A percentile compares a stretch with the other conserved stretches of the same genome.
phyloP scores from a whole-genome alignment of 768 basidiomycete species.

The Pleurotus eryngii region DNA sequence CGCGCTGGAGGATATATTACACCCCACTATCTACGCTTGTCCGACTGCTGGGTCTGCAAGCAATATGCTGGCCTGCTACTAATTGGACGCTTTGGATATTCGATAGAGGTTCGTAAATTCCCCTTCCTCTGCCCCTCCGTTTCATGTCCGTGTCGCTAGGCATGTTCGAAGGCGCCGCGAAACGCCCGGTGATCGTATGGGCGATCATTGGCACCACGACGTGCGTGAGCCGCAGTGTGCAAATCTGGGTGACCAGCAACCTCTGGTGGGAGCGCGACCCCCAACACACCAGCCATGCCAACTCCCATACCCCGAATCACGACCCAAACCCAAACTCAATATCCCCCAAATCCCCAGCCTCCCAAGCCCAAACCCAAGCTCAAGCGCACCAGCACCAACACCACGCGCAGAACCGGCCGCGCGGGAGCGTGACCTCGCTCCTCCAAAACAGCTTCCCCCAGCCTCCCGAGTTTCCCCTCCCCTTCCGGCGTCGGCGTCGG shows the following conservation, averaged over 20 bases:
- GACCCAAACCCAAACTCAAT: background rate
- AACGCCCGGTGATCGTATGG: constrained; percentile 85
- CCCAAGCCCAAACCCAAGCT: background rate
- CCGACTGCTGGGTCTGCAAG: constrained; percentile 87
- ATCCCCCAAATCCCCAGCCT: background rate
- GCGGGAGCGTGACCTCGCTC: constrained; percentile 2
- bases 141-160: background rate
- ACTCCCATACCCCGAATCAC: background rate
- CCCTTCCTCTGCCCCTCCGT: background rate
- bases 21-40: constrained; percentile 84
- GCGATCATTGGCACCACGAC: constrained; percentile 88
- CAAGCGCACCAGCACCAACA: background rate
- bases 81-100: constrained; percentile 79
- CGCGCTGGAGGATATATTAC: constrained; percentile 91
- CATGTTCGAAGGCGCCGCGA: constrained; percentile 31
- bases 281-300: background rate
- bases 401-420: background rate
- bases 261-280: constrained; percentile 49
- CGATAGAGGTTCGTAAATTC: constrained; percentile 25
- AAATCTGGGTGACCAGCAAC: constrained; percentile 97
- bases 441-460: background rate
- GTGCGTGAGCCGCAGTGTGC: constrained; percentile 74
- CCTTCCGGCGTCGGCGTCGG: constrained; percentile 14
- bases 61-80: constrained; percentile 95
- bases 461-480: constrained; percentile 18